phyloP scores from a whole-genome alignment of 1,139 yeast species.

The Sugiyamaella sp. region DNA sequence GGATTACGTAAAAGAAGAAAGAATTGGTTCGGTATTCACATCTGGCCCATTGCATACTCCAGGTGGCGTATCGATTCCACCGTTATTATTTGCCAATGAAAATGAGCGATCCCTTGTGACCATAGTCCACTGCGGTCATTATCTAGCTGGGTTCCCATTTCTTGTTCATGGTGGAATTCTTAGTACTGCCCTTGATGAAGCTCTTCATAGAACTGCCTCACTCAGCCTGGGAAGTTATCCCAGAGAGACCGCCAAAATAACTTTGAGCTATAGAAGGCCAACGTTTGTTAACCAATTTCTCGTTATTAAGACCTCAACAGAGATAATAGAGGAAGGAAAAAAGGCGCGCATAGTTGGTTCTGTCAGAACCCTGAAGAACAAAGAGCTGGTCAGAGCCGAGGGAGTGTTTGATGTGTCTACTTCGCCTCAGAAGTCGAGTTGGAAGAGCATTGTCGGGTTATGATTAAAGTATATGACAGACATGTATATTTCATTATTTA shows the following conservation, averaged over 20 bases:
- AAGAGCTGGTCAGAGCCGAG: slow-evolving; percentile 43
- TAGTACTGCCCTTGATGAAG: slow-evolving; percentile 80
- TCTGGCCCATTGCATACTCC: slow-evolving; percentile 55
- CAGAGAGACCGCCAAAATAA: slow-evolving; percentile 45
- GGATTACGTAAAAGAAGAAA: slow-evolving; percentile 50
- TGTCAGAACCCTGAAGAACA: slow-evolving; percentile 46
- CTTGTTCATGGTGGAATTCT: slow-evolving; percentile 88
- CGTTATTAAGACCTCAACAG: slow-evolving; percentile 57
- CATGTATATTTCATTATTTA: no score
- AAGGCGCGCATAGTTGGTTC: slow-evolving; percentile 47
- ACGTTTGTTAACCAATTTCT: slow-evolving; percentile 81
- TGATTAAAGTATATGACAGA: neutral
- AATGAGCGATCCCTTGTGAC: slow-evolving; percentile 59
- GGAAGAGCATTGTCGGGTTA: slow-evolving; percentile 22
- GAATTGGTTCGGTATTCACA: slow-evolving; percentile 41
- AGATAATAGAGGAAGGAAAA: slow-evolving; percentile 42
- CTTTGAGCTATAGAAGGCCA: slow-evolving; percentile 67
- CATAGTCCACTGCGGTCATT: slow-evolving; percentile 76
- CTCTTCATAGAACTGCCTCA: slow-evolving; percentile 62
- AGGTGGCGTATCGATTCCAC: slow-evolving; percentile 79
- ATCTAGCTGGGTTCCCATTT: slow-evolving; percentile 84
- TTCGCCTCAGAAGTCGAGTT: neutral
- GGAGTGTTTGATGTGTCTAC: slow-evolving; percentile 30
- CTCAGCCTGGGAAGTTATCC: slow-evolving; percentile 38
- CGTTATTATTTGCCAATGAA: slow-evolving; percentile 66